Conservation (phyloP, 805 yeast genomes). For the Candida sithepensis region DNA sequence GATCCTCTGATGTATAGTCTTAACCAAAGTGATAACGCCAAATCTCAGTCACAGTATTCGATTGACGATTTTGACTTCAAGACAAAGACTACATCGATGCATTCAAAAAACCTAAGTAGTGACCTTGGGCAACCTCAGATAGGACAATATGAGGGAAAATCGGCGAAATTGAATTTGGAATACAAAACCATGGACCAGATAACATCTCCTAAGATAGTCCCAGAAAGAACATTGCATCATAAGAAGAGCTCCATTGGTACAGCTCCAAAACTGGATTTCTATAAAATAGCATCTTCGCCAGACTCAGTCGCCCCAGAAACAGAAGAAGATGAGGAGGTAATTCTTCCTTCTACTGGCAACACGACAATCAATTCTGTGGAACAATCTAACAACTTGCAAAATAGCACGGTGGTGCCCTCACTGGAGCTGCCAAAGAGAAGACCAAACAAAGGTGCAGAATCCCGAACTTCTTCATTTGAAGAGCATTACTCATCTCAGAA, state of each 20-base stretch:
- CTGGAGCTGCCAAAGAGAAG: not conserved
- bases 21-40: not conserved
- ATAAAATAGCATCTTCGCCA: not conserved
- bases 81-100: not conserved
- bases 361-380: not conserved
- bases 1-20: conserved; percentile 1
- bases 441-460: not conserved
- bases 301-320: conserved; percentile 1
- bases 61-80: conserved; percentile 3
- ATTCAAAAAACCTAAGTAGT: not conserved
- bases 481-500: not conserved
- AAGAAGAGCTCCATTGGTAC: not conserved
- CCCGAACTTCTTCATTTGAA: not conserved
- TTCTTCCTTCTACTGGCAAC: not conserved
- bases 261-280: not conserved
- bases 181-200: conserved; percentile 13
- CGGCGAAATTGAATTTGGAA: conserved; percentile 10
- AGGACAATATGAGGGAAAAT: conserved; percentile 17
- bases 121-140: conserved; percentile 8
- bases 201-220: conserved; percentile 4
- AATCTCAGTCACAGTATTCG: not conserved
- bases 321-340: not conserved
- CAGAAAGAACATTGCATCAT: not conserved
- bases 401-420: not conserved
- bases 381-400: not conserved